Evolutionary conservation across 169 alveolate species (phyloP).

Genomic region (Babesia bigemina): DNA sequence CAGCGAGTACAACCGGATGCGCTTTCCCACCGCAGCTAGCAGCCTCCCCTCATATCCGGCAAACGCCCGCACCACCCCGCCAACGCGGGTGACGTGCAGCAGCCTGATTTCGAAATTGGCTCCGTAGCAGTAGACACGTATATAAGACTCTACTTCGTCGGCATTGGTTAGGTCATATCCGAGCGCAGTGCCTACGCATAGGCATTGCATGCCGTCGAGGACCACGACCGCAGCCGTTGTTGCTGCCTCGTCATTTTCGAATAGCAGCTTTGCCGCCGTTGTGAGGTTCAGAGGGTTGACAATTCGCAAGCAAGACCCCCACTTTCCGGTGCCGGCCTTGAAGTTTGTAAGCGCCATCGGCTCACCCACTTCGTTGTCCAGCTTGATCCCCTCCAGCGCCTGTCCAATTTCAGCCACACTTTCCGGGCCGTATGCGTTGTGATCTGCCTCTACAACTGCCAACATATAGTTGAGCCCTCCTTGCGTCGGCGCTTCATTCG

Average conservation of each 20-base stretch:
- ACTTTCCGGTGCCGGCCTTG: conserved; percentile 91
- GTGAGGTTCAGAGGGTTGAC: conserved; percentile 81
- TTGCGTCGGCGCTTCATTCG: conserved; percentile 76
- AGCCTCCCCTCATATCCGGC: conserved; percentile 91
- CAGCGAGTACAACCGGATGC: conserved; percentile 93
- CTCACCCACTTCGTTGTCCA: conserved; percentile 69
- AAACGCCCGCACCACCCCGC: conserved; percentile 91
- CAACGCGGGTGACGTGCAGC: conserved; percentile 88
- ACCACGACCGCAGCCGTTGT: conserved; percentile 86
- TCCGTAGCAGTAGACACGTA: conserved; percentile 75
- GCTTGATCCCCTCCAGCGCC: conserved; percentile 68
- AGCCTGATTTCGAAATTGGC: conserved; percentile 74
- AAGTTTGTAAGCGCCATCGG: conserved; percentile 83
- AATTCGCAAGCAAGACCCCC: conserved; percentile 93
- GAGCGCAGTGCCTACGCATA: conserved; percentile 92
- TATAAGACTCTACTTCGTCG: conserved; percentile 49
- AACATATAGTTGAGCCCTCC: conserved; percentile 75
- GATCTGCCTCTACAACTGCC: conserved; percentile 89
- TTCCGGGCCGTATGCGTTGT: conserved; percentile 84
- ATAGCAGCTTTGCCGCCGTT: conserved; percentile 85
- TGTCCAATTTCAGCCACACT: conserved; percentile 76
- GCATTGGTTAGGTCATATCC: conserved; percentile 42
- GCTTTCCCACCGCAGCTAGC: conserved; percentile 91
- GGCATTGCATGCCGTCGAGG: conserved; percentile 84
- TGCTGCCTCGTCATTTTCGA: conserved; percentile 94